Evolutionary conservation across 495 filamentous ascomycete species (phyloP), one percentile per base, ranked within the genome.

Genomic region (Thermochaetoides thermophila): DNA sequence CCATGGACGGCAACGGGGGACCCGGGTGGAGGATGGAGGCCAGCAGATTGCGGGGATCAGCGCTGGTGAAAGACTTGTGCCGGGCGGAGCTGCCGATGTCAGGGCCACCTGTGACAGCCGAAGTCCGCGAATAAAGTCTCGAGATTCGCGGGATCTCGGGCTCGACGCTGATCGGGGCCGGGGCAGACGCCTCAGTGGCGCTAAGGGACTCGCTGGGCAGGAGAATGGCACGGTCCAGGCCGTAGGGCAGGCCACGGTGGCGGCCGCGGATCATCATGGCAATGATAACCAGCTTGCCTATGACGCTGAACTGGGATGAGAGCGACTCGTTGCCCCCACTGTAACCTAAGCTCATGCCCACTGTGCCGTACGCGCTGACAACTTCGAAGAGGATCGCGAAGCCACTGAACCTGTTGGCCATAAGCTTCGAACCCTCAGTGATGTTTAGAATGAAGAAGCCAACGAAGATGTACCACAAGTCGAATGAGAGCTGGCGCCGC

Each of bases 241-340:
- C 74, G 49, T 94, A 92, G 0, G 87, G 87, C 0, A 97, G 61
- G 18, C 89, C 87, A 58, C 87, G 80, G 51, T 95, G 89, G 1
- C 87, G 69, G 15, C 87, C 87, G 47, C 87, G 80, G 25, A 95
- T 69, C 59, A 91, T 78, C 84, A 93, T 92, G 17, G 83, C 81
- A 26, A 93, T 79, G 39, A 97, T 78, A 25, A 95, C 76, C 17
- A 97, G 71, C 45, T 94, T 95, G n/a, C 78, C 80, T 7, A 93
- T 50, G 3, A 76, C 66, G 5, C 62, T 66, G 49, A 97, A 93
- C 42, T 92, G 69, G 3, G 68, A 74, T 13, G 70, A 81, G 44
- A 97, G 85, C 0, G 79, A 82, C 5, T 81, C 66, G 40, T 93
- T 79, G 47, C 69, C 64, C 7, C 51, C 57, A 0, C 80, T 68